Evolutionary conservation across 768 basidiomycete species (phyloP).

Genomic region (Cystofilobasidium capitatum): DNA sequence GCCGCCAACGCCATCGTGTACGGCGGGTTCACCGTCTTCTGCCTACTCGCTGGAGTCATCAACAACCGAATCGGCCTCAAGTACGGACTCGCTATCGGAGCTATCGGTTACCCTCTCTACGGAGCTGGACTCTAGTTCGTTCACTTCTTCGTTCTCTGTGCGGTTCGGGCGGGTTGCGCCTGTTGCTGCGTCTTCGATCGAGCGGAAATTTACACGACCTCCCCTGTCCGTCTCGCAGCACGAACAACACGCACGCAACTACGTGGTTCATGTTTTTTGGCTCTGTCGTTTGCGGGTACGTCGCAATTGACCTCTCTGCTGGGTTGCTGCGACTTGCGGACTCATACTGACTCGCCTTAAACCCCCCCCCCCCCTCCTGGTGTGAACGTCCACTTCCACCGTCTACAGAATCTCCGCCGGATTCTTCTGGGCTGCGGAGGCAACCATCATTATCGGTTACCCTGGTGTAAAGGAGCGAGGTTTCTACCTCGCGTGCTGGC

Average conservation of each 20-base stretch:
- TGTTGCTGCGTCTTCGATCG: too few species aligned
- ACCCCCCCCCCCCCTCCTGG: slow-evolving; percentile 7
- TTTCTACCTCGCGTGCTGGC: slow-evolving; percentile 9
- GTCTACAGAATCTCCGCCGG: slow-evolving; percentile 16
- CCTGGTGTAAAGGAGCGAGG: slow-evolving; percentile 2
- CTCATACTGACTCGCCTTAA: not conserved
- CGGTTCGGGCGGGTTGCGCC: too few species aligned
- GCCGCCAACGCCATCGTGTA: slow-evolving; percentile 10
- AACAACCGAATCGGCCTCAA: slow-evolving; percentile 11
- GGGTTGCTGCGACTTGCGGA: too few species aligned
- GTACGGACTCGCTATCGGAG: slow-evolving; percentile 4
- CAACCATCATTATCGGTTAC: slow-evolving; percentile 8
- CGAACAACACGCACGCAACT: slow-evolving; percentile 9
- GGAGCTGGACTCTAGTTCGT: slow-evolving; percentile 14
- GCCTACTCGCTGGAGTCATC: slow-evolving; percentile 10
- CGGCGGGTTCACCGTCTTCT: slow-evolving; percentile 7
- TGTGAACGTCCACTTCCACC: slow-evolving; percentile 3
- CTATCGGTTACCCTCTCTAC: slow-evolving; percentile 21
- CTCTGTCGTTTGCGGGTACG: not conserved
- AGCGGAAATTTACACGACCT: too few species aligned
- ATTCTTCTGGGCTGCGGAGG: slow-evolving; percentile 23
- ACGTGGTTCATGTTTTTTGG: not conserved
- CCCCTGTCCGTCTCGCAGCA: too few species aligned
- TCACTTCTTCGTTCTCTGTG: too few species aligned
- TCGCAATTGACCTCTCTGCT: too few species aligned